Evolutionary conservation across 2,329 filamentous ascomycete genomes (phyloP).

Genomic region (Bipolaris sorokiniana): DNA sequence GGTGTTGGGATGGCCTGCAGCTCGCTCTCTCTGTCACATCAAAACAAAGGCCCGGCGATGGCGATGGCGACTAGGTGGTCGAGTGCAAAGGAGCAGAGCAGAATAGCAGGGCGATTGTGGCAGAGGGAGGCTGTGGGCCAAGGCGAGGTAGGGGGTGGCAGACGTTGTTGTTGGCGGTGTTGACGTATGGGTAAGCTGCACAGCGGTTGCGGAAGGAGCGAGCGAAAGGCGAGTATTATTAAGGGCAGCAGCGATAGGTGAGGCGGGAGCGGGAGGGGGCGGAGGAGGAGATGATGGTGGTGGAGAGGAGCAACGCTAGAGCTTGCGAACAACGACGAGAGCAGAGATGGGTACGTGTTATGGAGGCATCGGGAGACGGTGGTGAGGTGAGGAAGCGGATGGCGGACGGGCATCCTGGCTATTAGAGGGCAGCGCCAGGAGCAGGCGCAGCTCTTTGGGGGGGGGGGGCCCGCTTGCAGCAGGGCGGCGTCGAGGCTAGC

Average conservation of each 20-base stretch:
- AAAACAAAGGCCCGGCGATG: constrained; percentile 37
- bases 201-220: constrained; percentile 36
- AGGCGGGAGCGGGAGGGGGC: not conserved
- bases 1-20: constrained; percentile 38
- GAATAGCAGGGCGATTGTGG: constrained; percentile 5
- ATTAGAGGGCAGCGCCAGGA: constrained; percentile 20
- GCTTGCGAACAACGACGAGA: constrained; percentile 37
- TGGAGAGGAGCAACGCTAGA: constrained; percentile 29
- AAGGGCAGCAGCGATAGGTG: constrained; percentile 20
- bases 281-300: not conserved
- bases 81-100: constrained; percentile 38
- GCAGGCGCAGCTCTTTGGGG: constrained; percentile 12
- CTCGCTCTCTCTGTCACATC: constrained; percentile 38
- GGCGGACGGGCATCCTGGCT: constrained; percentile 23
- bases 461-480: constrained; percentile 6
- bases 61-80: constrained; percentile 33
- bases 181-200: constrained; percentile 24
- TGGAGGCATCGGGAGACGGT: constrained; percentile 37
- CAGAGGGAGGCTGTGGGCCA: not conserved
- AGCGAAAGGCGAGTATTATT: constrained; percentile 33
- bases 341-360: constrained; percentile 32
- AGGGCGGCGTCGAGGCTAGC: constrained; percentile 24
- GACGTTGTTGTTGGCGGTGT: constrained; percentile 22
- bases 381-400: constrained; percentile 33
- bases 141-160: constrained; percentile 17